These are phyloP conservation scores for Suillus clintonianus DNA, from an alignment of 768 basidiomycete genomes.

Conservation along the genomic window DNA sequence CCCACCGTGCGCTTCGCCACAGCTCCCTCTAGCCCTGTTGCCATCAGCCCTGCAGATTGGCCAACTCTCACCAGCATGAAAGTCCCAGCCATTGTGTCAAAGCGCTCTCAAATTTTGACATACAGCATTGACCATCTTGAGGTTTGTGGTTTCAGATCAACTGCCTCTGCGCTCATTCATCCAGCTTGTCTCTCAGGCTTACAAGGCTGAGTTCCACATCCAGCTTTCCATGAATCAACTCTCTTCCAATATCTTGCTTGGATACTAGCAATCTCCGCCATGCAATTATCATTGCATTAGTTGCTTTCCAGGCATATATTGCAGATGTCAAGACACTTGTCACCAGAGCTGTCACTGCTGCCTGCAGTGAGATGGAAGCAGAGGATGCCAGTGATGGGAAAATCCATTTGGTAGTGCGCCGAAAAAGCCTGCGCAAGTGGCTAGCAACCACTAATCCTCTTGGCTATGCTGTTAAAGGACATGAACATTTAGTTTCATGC, in stretches of 20 bases:
- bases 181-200: not conserved
- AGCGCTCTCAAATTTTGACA: not conserved
- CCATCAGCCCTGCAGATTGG: not conserved
- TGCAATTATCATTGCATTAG: not conserved
- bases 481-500: not conserved
- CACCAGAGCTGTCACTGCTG: not conserved
- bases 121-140: not conserved
- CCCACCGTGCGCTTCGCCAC: not conserved
- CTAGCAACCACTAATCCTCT: not conserved
- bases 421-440: not conserved
- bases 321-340: not conserved
- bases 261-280: not conserved
- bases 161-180: no score
- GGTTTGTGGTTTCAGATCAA: no score
- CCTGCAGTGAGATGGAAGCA: not conserved
- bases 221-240: not conserved
- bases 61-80: not conserved
- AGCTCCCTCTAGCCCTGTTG: not conserved
- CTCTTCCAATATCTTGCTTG: not conserved
- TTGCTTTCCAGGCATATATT: not conserved
- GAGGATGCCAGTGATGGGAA: not conserved
- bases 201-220: not conserved
- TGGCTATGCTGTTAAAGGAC: not conserved
- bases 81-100: not conserved
- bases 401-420: no score